A percentile compares a stretch with the other conserved stretches of the same genome.
phyloP scores from a whole-genome alignment of 148 eudicot genomes.

The Camellia sinensis region DNA sequence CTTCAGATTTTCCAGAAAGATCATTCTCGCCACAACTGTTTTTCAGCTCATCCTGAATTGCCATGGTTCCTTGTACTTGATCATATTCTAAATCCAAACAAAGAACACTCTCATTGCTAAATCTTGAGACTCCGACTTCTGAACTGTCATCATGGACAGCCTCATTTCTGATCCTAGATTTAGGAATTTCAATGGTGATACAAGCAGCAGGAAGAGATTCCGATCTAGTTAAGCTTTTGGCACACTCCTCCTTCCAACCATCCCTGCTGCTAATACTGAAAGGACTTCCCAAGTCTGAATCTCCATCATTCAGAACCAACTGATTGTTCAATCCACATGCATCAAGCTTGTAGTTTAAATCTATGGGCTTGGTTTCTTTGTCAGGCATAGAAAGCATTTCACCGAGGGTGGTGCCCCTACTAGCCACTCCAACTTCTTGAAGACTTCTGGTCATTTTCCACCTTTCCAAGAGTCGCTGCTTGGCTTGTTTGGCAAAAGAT shows the following conservation, averaged over 20 bases:
- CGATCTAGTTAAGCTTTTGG: conserved; percentile 23
- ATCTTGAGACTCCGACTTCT: neutral
- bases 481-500: conserved; percentile 25
- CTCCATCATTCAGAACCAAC: neutral
- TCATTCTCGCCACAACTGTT: conserved; percentile 18
- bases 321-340: conserved; percentile 7
- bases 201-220: conserved; percentile 23
- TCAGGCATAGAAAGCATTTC: conserved; percentile 18
- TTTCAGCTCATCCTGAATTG: conserved; percentile 16
- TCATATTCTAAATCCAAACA: conserved; percentile 23
- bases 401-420: conserved; percentile 15
- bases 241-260: conserved; percentile 19
- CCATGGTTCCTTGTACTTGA: conserved; percentile 12
- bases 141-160: conserved; percentile 15
- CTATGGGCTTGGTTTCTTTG: conserved; percentile 1
- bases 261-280: conserved; percentile 10
- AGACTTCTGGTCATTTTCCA: conserved; percentile 27
- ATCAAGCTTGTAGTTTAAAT: conserved; percentile 2
- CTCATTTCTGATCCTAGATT: conserved; percentile 23
- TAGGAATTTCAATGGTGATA: conserved; percentile 19
- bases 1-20: conserved; percentile 14
- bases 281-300: conserved; percentile 3
- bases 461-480: conserved; percentile 27
- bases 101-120: conserved; percentile 7
- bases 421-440: conserved; percentile 16